Evolutionary conservation across 129 eudicot genomes (phyloP).

Genomic region (Arctium minus): DNA sequence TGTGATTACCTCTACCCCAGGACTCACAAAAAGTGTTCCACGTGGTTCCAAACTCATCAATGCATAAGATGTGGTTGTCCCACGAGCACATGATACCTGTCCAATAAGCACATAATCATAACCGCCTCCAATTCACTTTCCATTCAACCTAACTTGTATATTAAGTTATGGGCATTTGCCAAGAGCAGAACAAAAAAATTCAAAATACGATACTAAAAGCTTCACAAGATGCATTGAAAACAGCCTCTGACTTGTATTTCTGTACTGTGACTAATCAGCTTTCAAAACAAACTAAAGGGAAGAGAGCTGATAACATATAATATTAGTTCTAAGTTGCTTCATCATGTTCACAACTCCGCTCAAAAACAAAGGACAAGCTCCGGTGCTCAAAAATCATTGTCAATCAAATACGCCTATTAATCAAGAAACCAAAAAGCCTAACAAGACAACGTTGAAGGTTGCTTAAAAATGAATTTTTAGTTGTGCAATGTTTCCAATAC

Average conservation of each 20-base stretch:
- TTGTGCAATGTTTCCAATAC: neutral
- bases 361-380: neutral
- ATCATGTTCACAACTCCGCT: constrained; percentile 4
- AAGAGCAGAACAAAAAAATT: neutral
- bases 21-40: constrained; percentile 87
- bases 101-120: constrained; percentile 14
- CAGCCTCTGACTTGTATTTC: neutral
- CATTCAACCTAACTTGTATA: neutral
- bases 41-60: constrained; percentile 95
- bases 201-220: neutral
- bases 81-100: constrained; percentile 93
- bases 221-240: neutral
- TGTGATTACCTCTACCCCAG: constrained; percentile 78
- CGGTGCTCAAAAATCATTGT: neutral
- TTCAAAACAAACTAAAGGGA: neutral
- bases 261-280: neutral
- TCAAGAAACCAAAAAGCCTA: neutral
- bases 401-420: neutral
- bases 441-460: neutral
- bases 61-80: constrained; percentile 72
- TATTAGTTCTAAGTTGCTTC: constrained; percentile 2
- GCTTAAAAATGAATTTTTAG: neutral
- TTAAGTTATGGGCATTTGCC: too few relatives aligned
- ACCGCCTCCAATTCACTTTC: neutral
- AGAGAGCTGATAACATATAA: neutral